A percentile compares a stretch with the other conserved stretches of the same genome.
Conservation (phyloP, 2,329 filamentous ascomycete species). For the Alternaria angustiovoidea region DNA sequence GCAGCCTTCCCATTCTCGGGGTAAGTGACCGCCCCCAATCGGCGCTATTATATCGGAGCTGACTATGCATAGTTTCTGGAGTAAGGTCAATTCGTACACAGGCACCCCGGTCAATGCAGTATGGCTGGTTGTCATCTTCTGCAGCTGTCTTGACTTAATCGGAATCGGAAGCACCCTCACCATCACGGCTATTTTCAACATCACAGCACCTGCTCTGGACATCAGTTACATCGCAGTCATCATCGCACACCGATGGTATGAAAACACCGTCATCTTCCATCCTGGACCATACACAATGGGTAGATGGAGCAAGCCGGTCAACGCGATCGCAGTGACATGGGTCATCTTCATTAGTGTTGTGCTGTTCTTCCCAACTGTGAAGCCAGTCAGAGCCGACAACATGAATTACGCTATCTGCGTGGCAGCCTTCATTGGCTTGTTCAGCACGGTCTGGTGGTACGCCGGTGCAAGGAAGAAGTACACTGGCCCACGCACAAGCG, state of each 20-base stretch:
- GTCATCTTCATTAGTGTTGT: slow-evolving; percentile 69
- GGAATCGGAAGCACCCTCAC: slow-evolving; percentile 61
- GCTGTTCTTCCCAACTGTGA: slow-evolving; percentile 61
- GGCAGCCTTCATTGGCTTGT: slow-evolving; percentile 58
- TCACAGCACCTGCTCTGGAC: slow-evolving; percentile 57
- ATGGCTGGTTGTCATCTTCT: slow-evolving; percentile 69
- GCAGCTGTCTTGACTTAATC: slow-evolving; percentile 61
- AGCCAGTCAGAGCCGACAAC: slow-evolving; percentile 54
- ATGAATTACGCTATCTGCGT: slow-evolving; percentile 61
- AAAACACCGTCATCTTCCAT: slow-evolving; percentile 61
- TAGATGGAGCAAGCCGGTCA: slow-evolving; percentile 63
- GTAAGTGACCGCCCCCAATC: slow-evolving; percentile 45
- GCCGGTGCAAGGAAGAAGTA: slow-evolving; percentile 59
- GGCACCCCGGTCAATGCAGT: slow-evolving; percentile 69
- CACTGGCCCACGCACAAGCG: slow-evolving; percentile 66
- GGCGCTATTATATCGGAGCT: slow-evolving; percentile 18
- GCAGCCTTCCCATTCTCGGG: slow-evolving; percentile 67
- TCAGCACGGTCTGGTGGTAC: slow-evolving; percentile 57
- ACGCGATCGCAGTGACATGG: slow-evolving; percentile 66
- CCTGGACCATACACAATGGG: slow-evolving; percentile 67
- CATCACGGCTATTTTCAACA: slow-evolving; percentile 60
- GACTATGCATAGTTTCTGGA: slow-evolving; percentile 56
- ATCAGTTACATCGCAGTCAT: slow-evolving; percentile 69
- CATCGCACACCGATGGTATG: slow-evolving; percentile 64
- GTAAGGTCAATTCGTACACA: slow-evolving; percentile 62